Evolutionary conservation across 2,329 filamentous ascomycete genomes (phyloP), one percentile per base, ranked within the genome.

Genomic region (Stylonectria norvegica): DNA sequence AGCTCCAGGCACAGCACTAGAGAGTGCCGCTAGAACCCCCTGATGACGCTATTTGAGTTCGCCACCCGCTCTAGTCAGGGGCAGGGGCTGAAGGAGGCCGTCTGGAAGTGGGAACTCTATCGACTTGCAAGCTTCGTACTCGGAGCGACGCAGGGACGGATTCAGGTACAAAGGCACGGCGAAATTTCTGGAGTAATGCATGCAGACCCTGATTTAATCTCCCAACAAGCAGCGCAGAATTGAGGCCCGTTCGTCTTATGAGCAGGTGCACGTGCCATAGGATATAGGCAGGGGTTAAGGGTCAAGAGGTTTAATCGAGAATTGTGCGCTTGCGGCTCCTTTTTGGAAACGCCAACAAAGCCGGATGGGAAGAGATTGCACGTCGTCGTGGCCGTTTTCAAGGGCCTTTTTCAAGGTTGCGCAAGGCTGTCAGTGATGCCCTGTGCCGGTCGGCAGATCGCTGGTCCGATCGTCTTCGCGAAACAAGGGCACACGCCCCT

Each of bases 51-150:
- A 56, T 51, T 45, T 25, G 47, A 53, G 43, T 47, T 52, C 50
- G 50, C 50, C 51, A 56, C 53, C 53, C 53, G 48, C 38, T 34
- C 38, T 50, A 56, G 51, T 56, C 53, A 56, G 53, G 53, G 53
- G 53, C 47, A 53, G 31, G 37, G 17, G 17, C 19, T 19, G 19
- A 8, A 32, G 30, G 15, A 17, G 30, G 15, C n/a, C n/a, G n/a
- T n/a, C n/a, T n/a, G n/a, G n/a, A n/a, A n/a, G n/a, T n/a, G n/a
- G n/a, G n/a, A n/a, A n/a, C n/a, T n/a, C n/a, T n/a, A n/a, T n/a
- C n/a, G n/a, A n/a, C n/a, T n/a, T n/a, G n/a, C n/a, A n/a, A n/a
- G n/a, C n/a, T n/a, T n/a, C n/a, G n/a, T n/a, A n/a, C n/a, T n/a
- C n/a, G n/a, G n/a, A n/a, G n/a, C n/a, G n/a, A n/a, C n/a, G n/a